Conservation (phyloP, 2,329 filamentous ascomycete genomes). For the Aspergillus brunneoviolaceus region DNA sequence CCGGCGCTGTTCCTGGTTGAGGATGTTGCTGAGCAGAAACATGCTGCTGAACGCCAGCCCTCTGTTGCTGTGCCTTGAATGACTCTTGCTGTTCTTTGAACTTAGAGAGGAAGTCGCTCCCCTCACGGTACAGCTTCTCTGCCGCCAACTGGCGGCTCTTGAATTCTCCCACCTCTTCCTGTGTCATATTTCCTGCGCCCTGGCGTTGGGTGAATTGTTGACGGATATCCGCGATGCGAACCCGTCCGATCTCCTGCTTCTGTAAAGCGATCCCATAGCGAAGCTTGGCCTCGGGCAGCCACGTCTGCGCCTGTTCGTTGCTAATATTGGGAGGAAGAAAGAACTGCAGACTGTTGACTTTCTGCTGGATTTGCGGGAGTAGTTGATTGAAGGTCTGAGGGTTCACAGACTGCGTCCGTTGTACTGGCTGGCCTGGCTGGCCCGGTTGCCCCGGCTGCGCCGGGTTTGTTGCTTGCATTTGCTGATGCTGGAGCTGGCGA, state of each 20-base stretch:
- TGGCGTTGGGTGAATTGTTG: slow-evolving; percentile 41
- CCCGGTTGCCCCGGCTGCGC: slow-evolving; percentile 19
- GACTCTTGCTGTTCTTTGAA: slow-evolving; percentile 51
- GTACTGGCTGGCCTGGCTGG: slow-evolving; percentile 25
- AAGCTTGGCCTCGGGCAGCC: slow-evolving; percentile 48
- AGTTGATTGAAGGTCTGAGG: slow-evolving; percentile 44
- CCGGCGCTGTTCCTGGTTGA: slow-evolving; percentile 18
- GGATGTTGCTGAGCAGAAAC: slow-evolving; percentile 19
- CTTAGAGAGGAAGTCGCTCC: slow-evolving; percentile 48
- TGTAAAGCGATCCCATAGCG: slow-evolving; percentile 51
- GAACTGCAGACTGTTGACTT: slow-evolving; percentile 47
- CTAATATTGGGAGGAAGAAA: slow-evolving; percentile 47
- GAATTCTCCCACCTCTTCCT: slow-evolving; percentile 45
- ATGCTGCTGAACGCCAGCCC: slow-evolving; percentile 20
- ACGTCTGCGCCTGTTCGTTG: slow-evolving; percentile 44
- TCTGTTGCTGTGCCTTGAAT: slow-evolving; percentile 42
- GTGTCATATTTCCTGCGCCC: slow-evolving; percentile 38
- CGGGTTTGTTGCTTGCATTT: slow-evolving; percentile 23
- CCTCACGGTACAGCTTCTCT: slow-evolving; percentile 44
- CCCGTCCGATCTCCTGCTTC: slow-evolving; percentile 48
- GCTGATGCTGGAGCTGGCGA: slow-evolving; percentile 19
- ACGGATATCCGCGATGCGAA: slow-evolving; percentile 44
- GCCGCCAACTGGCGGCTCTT: slow-evolving; percentile 42
- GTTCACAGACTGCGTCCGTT: slow-evolving; percentile 36
- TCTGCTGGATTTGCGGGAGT: slow-evolving; percentile 47